These are phyloP conservation scores for Fusarium praegraminearum DNA, from an alignment of 2,329 filamentous ascomycete genomes.

Conservation along the genomic window DNA sequence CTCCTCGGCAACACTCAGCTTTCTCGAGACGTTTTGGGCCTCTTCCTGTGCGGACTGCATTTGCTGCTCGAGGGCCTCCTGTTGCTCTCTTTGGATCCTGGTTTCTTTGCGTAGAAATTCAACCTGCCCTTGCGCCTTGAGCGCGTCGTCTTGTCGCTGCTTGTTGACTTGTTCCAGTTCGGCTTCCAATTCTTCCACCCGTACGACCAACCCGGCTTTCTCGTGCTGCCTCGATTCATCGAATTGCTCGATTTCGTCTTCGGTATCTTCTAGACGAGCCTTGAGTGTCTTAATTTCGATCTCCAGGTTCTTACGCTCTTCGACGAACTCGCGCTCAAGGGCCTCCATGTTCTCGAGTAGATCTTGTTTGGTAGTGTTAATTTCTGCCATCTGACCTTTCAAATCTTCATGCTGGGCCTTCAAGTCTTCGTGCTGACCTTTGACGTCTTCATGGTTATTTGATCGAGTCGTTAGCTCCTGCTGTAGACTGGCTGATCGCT, in stretches of 20 bases:
- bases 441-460: conserved; percentile 70
- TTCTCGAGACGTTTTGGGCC: conserved; percentile 62
- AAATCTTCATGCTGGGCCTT: conserved; percentile 69
- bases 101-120: conserved; percentile 72
- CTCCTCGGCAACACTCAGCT: conserved; percentile 64
- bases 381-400: conserved; percentile 82
- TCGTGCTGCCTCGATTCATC: conserved; percentile 87
- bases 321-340: conserved; percentile 86
- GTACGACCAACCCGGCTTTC: conserved; percentile 76
- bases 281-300: conserved; percentile 82
- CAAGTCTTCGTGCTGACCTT: conserved; percentile 62
- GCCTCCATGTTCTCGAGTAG: conserved; percentile 95
- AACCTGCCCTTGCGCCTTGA: conserved; percentile 71
- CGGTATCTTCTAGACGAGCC: conserved; percentile 84
- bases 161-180: conserved; percentile 75
- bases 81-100: conserved; percentile 69
- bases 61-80: conserved; percentile 69
- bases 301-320: conserved; percentile 86
- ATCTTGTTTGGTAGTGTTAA: conserved; percentile 91
- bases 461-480: conserved; percentile 73
- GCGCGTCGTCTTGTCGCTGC: conserved; percentile 67
- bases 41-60: conserved; percentile 68
- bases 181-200: conserved; percentile 73
- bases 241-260: conserved; percentile 90
- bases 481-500: conserved; percentile 73